These are phyloP conservation scores for Pseudozyma pruni DNA, from an alignment of 1,284 basidiomycete genomes.

Conservation along the genomic window DNA sequence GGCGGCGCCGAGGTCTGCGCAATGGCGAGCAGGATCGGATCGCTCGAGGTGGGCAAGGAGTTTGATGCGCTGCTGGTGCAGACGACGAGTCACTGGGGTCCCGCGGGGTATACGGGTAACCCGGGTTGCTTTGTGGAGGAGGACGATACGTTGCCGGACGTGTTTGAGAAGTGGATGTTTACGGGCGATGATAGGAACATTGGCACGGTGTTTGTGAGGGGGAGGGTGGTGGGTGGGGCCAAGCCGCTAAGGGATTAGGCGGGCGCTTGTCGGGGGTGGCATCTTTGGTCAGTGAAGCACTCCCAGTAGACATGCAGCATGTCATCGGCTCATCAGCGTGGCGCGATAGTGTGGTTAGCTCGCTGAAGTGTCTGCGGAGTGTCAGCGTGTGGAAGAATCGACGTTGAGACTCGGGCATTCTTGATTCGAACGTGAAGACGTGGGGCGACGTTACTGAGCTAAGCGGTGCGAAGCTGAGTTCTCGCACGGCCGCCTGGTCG, in stretches of 20 bases:
- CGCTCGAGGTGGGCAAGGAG: constrained; percentile 81
- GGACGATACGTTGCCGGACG: constrained; percentile 67
- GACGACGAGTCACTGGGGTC: constrained; percentile 70
- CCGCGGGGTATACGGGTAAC: constrained; percentile 69
- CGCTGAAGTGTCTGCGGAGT: too few relatives aligned
- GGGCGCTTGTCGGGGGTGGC: too few relatives aligned
- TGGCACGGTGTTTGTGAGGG: constrained; percentile 83
- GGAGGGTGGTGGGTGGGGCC: constrained; percentile 78
- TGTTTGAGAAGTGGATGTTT: constrained; percentile 65
- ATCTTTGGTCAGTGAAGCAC: too few relatives aligned
- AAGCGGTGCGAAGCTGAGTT: constrained; percentile 1
- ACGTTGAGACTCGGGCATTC: too few relatives aligned
- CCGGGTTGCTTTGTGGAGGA: constrained; percentile 74
- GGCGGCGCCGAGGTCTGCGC: constrained; percentile 89
- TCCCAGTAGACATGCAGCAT: too few relatives aligned
- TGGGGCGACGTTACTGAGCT: background rate
- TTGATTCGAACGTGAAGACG: too few relatives aligned
- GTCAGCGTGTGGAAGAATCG: too few relatives aligned
- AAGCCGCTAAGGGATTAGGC: constrained; percentile 40
- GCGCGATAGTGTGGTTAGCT: too few relatives aligned
- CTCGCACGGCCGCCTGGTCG: constrained; percentile 7
- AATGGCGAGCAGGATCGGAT: constrained; percentile 79
- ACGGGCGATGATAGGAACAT: constrained; percentile 85
- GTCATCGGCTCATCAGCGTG: too few relatives aligned
- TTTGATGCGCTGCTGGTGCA: constrained; percentile 88